Conservation (phyloP, 2,329 filamentous ascomycete genomes). For the Ophiostoma sp. region DNA sequence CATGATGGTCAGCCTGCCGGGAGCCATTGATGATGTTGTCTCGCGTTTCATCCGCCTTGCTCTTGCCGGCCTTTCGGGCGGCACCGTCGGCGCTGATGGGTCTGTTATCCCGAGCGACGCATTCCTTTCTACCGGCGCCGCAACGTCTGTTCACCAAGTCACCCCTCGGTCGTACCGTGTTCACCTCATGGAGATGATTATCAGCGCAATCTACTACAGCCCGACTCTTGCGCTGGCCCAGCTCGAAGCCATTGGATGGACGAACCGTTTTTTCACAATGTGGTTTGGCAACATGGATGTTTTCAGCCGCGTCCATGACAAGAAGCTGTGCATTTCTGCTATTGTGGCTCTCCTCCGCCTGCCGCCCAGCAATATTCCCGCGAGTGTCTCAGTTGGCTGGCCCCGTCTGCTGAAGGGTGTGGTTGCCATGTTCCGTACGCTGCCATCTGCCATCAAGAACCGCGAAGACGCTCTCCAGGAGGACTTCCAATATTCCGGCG, state of each 20-base stretch:
- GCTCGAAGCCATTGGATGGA: constrained; percentile 88
- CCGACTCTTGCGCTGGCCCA: constrained; percentile 76
- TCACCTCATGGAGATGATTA: constrained; percentile 97
- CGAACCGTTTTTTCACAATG: constrained; percentile 96
- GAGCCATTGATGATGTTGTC: constrained; percentile 81
- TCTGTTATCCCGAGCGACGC: constrained; percentile 21
- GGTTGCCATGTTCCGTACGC: constrained; percentile 82
- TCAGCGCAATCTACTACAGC: constrained; percentile 98
- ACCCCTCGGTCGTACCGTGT: constrained; percentile 92
- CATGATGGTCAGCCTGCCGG: constrained; percentile 90
- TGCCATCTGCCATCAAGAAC: constrained; percentile 82
- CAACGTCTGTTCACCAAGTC: constrained; percentile 36
- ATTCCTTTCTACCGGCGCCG: constrained; percentile 21
- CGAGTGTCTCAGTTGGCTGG: constrained; percentile 94
- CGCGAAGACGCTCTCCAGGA: constrained; percentile 89
- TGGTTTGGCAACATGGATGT: constrained; percentile 97
- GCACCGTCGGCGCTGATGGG: constrained; percentile 51
- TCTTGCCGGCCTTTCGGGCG: constrained; percentile 66
- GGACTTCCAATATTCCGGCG: constrained; percentile 68
- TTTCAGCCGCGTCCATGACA: constrained; percentile 93
- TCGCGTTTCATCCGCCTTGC: constrained; percentile 83
- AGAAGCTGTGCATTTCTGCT: constrained; percentile 94
- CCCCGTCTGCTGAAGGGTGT: constrained; percentile 82
- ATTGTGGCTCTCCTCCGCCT: constrained; percentile 81
- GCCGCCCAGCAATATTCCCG: constrained; percentile 72